phyloP scores from a whole-genome alignment of 2,329 filamentous ascomycete species.

The Penicillium olsonii region DNA sequence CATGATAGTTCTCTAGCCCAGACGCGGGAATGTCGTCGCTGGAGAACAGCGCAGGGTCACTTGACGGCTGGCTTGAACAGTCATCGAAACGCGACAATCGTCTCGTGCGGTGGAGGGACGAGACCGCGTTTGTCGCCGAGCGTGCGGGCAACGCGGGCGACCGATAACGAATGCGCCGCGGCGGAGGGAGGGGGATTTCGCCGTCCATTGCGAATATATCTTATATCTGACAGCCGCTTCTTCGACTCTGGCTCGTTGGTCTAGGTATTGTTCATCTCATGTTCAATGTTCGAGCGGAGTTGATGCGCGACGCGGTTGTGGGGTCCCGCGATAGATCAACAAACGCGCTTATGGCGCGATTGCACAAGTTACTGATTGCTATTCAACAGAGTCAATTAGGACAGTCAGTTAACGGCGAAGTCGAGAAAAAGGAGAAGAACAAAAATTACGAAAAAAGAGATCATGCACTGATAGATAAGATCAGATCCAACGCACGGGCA shows the following conservation, averaged over 20 bases:
- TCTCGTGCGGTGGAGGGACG: slow-evolving; percentile 27
- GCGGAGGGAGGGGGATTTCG: slow-evolving; percentile 42
- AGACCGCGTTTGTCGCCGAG: slow-evolving; percentile 15
- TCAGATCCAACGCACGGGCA: slow-evolving; percentile 24
- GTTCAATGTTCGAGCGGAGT: slow-evolving; percentile 8
- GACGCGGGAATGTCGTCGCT: slow-evolving; percentile 50
- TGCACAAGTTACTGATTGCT: not conserved
- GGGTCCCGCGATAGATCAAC: slow-evolving; percentile 23
- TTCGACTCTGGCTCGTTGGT: slow-evolving; percentile 2
- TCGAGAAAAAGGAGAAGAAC: too few species aligned
- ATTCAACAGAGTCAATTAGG: too few species aligned
- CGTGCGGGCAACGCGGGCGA: slow-evolving; percentile 27
- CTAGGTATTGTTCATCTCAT: not conserved
- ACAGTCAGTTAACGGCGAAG: too few species aligned
- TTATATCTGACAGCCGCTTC: not conserved
- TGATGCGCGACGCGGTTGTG: slow-evolving; percentile 26
- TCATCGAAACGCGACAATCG: slow-evolving; percentile 37
- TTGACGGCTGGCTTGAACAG: slow-evolving; percentile 42
- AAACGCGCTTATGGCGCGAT: slow-evolving; percentile 17
- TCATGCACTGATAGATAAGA: slow-evolving; percentile 24
- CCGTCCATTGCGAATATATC: slow-evolving; percentile 33
- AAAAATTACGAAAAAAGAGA: not conserved
- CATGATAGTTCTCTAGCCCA: slow-evolving; percentile 47
- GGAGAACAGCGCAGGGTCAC: slow-evolving; percentile 50
- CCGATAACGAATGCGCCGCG: slow-evolving; percentile 38